Evolutionary conservation across 1,284 basidiomycete species (phyloP), one percentile per base, ranked within the genome.

Genomic region (Ganoderma resinaceum): DNA sequence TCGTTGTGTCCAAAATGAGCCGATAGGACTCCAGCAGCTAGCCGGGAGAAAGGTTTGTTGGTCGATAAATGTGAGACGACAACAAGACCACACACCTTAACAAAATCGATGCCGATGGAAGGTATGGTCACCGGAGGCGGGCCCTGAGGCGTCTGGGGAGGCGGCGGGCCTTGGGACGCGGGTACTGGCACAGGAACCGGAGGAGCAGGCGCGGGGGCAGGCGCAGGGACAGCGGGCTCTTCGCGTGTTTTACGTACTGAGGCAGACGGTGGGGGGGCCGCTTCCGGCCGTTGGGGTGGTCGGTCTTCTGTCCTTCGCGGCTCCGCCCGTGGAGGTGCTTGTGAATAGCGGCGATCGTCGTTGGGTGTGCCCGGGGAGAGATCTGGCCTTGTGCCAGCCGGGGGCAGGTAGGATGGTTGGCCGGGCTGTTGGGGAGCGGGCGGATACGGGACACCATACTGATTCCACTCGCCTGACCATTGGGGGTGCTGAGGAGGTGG

Each of bases 21-120:
- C 79, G 77, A 75, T 86, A 86, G 35, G 84, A 85, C n/a, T 85
- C 83, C 62, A 80, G 73, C 70, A 86, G 77, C 85, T 86, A 69
- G 60, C 35, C 63, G 33, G 43, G 33, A 35, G 6, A 29, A 20
- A 3, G 18, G 4, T 11, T 12, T n/a, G 9, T 35, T 37, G 55
- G 55, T 11, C 9, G 31, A 33, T 26, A 55, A 9, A 46, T 31
- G 40, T 6, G 38, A 29, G 53, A 59, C 73, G 58, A 69, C 70
- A 68, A 68, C 68, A 70, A 60, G 65, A 35, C 49, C 40, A 66
- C 77, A 69, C 69, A 87, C 88, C 83, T 88, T 89, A 61, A 77
- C 72, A 72, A 88, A 90, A 78, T 89, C 88, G 53, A 89, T 75
- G 38, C 77, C 72, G 18, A 75, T 61, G 23, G 76, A 66, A n/a